Conservation (phyloP, 306 rosid species). For the Gastrolobium villosum region DNA sequence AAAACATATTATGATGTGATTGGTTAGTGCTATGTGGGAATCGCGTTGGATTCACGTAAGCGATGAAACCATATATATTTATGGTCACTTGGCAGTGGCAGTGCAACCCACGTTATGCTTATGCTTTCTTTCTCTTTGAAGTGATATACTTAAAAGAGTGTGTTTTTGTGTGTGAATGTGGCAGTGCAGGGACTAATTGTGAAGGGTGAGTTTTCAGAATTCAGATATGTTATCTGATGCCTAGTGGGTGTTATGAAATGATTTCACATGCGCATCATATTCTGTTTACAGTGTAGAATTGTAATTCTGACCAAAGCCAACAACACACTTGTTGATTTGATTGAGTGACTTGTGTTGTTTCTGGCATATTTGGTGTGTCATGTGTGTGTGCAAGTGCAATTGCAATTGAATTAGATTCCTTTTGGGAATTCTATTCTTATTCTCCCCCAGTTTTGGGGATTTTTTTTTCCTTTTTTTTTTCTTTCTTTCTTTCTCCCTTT, state of each 20-base stretch:
- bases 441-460: slow-evolving; percentile 37
- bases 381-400: slow-evolving; percentile 8
- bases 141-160: slow-evolving; percentile 39
- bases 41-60: slow-evolving; percentile 67
- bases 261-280: slow-evolving; percentile 52
- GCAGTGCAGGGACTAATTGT: slow-evolving; percentile 35
- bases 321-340: slow-evolving; percentile 21
- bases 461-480: not conserved
- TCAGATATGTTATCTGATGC: slow-evolving; percentile 36
- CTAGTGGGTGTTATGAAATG: slow-evolving; percentile 48
- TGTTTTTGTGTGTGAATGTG: not conserved
- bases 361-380: slow-evolving; percentile 26
- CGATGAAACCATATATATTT: slow-evolving; percentile 31
- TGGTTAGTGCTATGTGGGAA: slow-evolving; percentile 48
- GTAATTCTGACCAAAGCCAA: slow-evolving; percentile 45
- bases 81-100: slow-evolving; percentile 16
- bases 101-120: slow-evolving; percentile 25
- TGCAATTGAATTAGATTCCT: slow-evolving; percentile 58
- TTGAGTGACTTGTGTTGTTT: slow-evolving; percentile 38
- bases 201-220: slow-evolving; percentile 44
- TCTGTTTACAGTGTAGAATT: slow-evolving; percentile 43
- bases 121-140: slow-evolving; percentile 1
- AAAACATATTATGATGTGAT: slow-evolving; percentile 18
- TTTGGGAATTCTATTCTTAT: slow-evolving; percentile 61
- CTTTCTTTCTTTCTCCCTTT: not conserved